Evolutionary conservation across 345 rosid species (phyloP), one percentile per base, ranked within the genome.

Genomic region (Heritiera fomes): DNA sequence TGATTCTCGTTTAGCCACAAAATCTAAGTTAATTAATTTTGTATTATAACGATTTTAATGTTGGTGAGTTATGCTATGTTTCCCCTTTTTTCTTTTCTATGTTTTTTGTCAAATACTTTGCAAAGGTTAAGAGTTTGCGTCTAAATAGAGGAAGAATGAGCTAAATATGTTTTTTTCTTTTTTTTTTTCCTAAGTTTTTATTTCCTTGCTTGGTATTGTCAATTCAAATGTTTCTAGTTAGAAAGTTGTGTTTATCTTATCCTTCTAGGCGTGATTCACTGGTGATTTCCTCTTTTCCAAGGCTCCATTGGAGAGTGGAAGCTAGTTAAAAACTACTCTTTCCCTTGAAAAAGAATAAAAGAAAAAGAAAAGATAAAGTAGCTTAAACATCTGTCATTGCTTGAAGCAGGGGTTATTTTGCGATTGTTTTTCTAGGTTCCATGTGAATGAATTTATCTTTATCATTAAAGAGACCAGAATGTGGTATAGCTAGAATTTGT

Each of bases 401-500:
- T 81, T 71, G 78, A 76, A 71, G 69, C 75, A 12, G 75, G 43
- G 47, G 7, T 56, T 77, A 60, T 64, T 12, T 30, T 28, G 45
- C 3, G 20, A 45, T 32, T 52, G 41, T 73, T 30, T 20, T n/a
- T 60, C 59, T 30, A 28, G 78, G 68, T 63, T 75, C 55, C 7
- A 12, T 74, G 60, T 73, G 59, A 67, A 14, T 8, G 5, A 55
- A 55, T 83, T 65, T 77, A 76, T 71, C 30, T 8, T 47, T 69
- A 62, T 74, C 75, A 7, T 82, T 69, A 30, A 72, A 78, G 52
- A 46, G 34, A 30, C 2, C 6, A 12, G 73, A 81, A 56, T 41
- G 69, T 80, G 76, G 45, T 62, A 8, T 78, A 65, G 83, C 78
- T 81, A 83, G 78, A 79, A 82, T 71, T 71, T 75, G 70, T 72